Base-by-base conservation (phyloP, 495 filamentous ascomycete genomes). In the Hypoxylon intermedium region DNA sequence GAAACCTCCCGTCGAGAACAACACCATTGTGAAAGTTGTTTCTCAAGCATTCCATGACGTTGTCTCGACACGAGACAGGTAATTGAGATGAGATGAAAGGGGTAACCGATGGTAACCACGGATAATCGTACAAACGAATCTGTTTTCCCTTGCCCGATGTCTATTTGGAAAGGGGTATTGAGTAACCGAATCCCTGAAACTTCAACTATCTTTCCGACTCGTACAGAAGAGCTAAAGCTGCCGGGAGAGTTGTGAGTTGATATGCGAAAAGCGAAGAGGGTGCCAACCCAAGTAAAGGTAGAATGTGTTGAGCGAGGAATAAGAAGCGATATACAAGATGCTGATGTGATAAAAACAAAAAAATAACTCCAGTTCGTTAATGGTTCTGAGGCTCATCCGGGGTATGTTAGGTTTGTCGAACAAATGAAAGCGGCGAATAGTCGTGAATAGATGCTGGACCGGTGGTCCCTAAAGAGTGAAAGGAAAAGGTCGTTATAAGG, bases 1-100 rank as follows among this genome's bases (percentile, higher is more conserved):
- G 83, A 74, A 94, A 98, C 53, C 95, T 92, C 63, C 89, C 89
- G 74, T 89, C 87, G 73, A 94, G 80, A 53, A 94, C 67, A 69
- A 86, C 82, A 48, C 89, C 90, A 73, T 86, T 76, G 53, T 83
- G 77, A 72, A 94, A 93, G 56, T 79, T 81, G 74, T 88, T 83
- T 71, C 84, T 86, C 72, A 92, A 80, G 80, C 87, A 93, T 72
- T 91, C 89, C 90, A 94, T 92, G 75, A 68, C 73, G 71, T 59
- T 67, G 53, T 68, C 56, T 68, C 61, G 45, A 63, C 42, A 48
- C 53, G 65, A 71, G 68, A 71, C 68, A 59, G 37, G 20, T 50
- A 50, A 49, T 49, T 28, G 53, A 26, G 24, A 69, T 53, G 55
- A 52, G 63, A 38, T 26, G 62, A 59, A 45, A 45, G 26, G 57